A percentile compares a stretch with the other conserved stretches of the same genome.
phyloP scores from a whole-genome alignment of 2,329 filamentous ascomycete species.

The Blastomyces parvus region DNA sequence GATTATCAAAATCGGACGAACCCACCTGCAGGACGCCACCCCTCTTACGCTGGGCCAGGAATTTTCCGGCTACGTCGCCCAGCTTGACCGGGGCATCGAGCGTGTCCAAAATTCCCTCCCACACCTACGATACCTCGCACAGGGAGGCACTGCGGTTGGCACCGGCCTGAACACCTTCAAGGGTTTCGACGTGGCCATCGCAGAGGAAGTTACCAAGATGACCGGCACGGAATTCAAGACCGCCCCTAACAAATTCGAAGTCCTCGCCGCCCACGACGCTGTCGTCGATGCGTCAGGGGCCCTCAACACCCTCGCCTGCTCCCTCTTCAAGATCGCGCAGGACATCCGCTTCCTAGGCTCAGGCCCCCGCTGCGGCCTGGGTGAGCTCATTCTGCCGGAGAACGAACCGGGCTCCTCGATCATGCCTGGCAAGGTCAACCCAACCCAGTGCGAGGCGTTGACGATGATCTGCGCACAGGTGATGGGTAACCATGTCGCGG shows the following conservation, averaged over 20 bases:
- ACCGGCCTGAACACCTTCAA: constrained; percentile 96
- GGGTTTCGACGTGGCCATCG: constrained; percentile 90
- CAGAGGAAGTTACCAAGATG: constrained; percentile 81
- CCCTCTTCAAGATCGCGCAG: constrained; percentile 96
- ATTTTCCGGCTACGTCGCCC: constrained; percentile 93
- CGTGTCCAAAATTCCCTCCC: constrained; percentile 75
- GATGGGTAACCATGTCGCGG: constrained; percentile 91
- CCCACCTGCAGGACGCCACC: constrained; percentile 94
- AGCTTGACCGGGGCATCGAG: constrained; percentile 83
- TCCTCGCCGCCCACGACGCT: constrained; percentile 89
- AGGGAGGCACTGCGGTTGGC: constrained; percentile 93
- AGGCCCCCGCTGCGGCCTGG: constrained; percentile 88
- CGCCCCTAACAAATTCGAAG: constrained; percentile 98
- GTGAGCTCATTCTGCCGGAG: constrained; percentile 86
- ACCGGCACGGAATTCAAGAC: constrained; percentile 91
- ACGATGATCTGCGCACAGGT: constrained; percentile 98
- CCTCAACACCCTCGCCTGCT: constrained; percentile 83
- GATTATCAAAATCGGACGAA: constrained; percentile 98
- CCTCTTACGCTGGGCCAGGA: constrained; percentile 92
- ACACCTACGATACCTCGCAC: constrained; percentile 75
- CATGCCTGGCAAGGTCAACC: constrained; percentile 99
- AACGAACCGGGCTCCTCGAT: constrained; percentile 97
- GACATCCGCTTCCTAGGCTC: constrained; percentile 96
- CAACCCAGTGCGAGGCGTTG: constrained; percentile 92
- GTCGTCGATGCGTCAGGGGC: constrained; percentile 89